Evolutionary conservation across 2,329 filamentous ascomycete genomes (phyloP), one percentile per base, ranked within the genome.

Genomic region (Neurospora crassa): DNA sequence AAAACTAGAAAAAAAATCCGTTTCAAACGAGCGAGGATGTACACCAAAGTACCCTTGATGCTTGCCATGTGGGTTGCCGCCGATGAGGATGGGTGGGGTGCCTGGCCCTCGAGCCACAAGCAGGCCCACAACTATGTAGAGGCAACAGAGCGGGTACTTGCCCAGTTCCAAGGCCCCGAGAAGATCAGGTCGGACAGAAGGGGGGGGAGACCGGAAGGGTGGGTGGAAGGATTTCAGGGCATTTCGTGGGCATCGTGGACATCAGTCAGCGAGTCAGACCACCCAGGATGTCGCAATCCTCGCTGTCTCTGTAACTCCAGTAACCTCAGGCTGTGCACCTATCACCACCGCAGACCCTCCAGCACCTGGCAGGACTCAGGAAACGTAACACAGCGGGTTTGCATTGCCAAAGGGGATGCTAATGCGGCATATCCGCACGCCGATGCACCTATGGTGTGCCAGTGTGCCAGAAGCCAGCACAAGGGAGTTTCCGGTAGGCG

Each of bases 51-150:
- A 77, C 72, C 75, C 75, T 74, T 76, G 76, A 76, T 76, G 73
- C 76, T 75, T 75, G 77, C 78, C 77, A 79, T 78, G 77, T 78
- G 78, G 77, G 77, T 78, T 75, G 74, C 74, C 59, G 74, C 74
- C 72, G 72, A 74, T 71, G 68, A 70, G 16, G 71, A 75, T 72
- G 73, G 75, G 75, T 37, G 34, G 73, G 69, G 68, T 41, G 72
- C 69, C 71, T 68, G 53, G 53, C 53, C 69, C 63, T 70, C 71
- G 67, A 70, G 68, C 71, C 68, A 70, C 67, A 42, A 53, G 67
- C 72, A 63, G 53, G 53, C 16, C 53, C 53, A 63, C 29, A 63
- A 63, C 24, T 63, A 40, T 11, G 8, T 40, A 34, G 53, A 63
- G 53, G 53, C 53, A 63, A 34, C 24, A 63, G 53, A 72, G 67